A percentile compares a stretch with the other conserved stretches of the same genome.
These are phyloP conservation scores for Debaryomyces sp. DNA, from an alignment of 1,139 yeast genomes.

Conservation along the genomic window DNA sequence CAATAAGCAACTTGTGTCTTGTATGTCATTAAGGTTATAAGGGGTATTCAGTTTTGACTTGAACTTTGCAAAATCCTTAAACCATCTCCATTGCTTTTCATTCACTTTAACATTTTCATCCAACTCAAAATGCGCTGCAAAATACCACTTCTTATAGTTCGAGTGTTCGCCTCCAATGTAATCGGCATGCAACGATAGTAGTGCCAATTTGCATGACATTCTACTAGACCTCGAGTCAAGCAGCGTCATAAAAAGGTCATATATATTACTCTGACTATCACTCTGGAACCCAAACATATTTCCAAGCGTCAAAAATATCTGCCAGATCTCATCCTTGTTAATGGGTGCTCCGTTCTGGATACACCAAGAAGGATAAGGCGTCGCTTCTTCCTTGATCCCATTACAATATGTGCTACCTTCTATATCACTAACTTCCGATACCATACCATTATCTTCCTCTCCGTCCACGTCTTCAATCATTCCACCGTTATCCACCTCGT, in stretches of 20 bases:
- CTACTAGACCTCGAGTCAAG: constrained; percentile 46
- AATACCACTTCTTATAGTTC: constrained; percentile 47
- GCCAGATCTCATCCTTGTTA: constrained; percentile 21
- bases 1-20: constrained; percentile 18
- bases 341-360: constrained; percentile 33
- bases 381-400: background rate
- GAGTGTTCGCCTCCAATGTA: constrained; percentile 46
- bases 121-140: constrained; percentile 32
- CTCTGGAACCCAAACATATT: constrained; percentile 36
- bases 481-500: background rate
- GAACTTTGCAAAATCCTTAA: constrained; percentile 11
- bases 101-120: constrained; percentile 18
- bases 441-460: background rate
- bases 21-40: constrained; percentile 18
- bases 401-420: background rate
- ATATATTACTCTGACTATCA: constrained; percentile 40
- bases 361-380: constrained; percentile 37
- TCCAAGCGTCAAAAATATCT: constrained; percentile 24
- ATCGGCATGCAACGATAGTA: constrained; percentile 41
- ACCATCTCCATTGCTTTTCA: constrained; percentile 16
- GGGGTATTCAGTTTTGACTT: constrained; percentile 10
- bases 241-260: constrained; percentile 40
- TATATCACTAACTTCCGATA: background rate
- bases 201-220: constrained; percentile 36
- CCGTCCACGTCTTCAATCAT: background rate